Evolutionary conservation across 805 yeast species (phyloP), one percentile per base, ranked within the genome.

Genomic region (Kregervanrija delftensis): DNA sequence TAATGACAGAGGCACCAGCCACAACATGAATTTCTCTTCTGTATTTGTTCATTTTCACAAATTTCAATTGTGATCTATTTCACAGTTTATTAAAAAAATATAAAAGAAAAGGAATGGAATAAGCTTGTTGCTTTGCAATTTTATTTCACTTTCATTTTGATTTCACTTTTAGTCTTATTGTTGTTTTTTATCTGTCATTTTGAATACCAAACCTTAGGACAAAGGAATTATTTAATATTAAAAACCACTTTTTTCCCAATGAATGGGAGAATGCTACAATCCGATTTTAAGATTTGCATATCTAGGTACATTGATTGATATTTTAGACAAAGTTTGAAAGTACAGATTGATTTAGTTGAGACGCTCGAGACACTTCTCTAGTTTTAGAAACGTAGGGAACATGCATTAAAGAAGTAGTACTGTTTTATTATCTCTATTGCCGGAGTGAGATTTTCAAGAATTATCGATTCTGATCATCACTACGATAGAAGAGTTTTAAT

Each of bases 351-450:
- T 91, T 51, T 67, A 91, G 98, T 0, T 98, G 98, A 0, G 98
- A 91, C 76, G 95, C 96, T 0, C 99, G 91, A 62, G 99, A 91
- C 63, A 91, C 99, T 0, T 83, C 96, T 1, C 66, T 91, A 49
- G 99, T 98, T 0, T 68, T 91, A 52, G 98, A 91, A 52, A 91
- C 97, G 0, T 91, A 89, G 61, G 71, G 98, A 56, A 98, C 99
- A 0, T 91, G 99, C 57, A 81, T 90, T 2, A 91, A 91, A 98
- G 99, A 6, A 72, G 98, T 51, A 98, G 99, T 3, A 98, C 99
- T 0, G 90, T 93, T 1, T 72, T 91, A 57, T 72, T 91, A 36
- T 3, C 22, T 3, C 22, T 35, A 98, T 91, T 46, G 99, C 99
- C 14, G 87, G 98, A 73, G 99, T 98, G 8, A 91, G 91, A 61